phyloP scores from a whole-genome alignment of 2,329 filamentous ascomycete genomes.

The Harringtonia aguacate region DNA sequence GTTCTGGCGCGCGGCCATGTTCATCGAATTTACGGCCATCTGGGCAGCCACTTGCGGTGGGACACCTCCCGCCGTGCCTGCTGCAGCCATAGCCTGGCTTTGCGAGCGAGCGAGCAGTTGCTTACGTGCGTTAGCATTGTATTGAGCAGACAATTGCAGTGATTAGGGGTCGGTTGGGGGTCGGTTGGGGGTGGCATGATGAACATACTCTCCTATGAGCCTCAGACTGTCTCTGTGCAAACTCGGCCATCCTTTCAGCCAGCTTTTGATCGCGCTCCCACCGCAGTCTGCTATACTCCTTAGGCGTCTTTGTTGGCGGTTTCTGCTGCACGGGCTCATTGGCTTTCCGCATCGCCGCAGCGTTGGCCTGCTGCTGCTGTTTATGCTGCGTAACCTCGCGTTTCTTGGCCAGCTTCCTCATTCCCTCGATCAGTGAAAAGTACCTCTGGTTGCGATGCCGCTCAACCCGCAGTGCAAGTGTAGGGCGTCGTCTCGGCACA shows the following conservation, averaged over 20 bases:
- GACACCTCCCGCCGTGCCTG: constrained; percentile 23
- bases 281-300: constrained; percentile 83
- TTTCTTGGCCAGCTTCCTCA: constrained; percentile 93
- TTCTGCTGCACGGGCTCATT: constrained; percentile 48
- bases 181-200: no score
- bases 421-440: constrained; percentile 80
- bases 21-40: constrained; percentile 20
- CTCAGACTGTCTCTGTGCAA: constrained; percentile 52
- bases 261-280: constrained; percentile 71
- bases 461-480: constrained; percentile 75
- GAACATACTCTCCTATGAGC: constrained; percentile 40
- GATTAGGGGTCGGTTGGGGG: no score
- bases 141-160: background rate
- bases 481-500: constrained; percentile 54
- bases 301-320: constrained; percentile 60
- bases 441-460: constrained; percentile 78
- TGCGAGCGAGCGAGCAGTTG: constrained; percentile 12
- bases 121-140: constrained; percentile 10
- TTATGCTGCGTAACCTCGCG: constrained; percentile 78
- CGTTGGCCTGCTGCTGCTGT: constrained; percentile 67
- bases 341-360: constrained; percentile 72
- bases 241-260: constrained; percentile 46
- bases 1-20: constrained; percentile 27
- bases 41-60: constrained; percentile 30
- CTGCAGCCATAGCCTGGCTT: constrained; percentile 7